A percentile compares a stretch with the other conserved stretches of the same genome.
phyloP scores from a whole-genome alignment of 2,329 filamentous ascomycete species.

The Trichoderma asperellum region DNA sequence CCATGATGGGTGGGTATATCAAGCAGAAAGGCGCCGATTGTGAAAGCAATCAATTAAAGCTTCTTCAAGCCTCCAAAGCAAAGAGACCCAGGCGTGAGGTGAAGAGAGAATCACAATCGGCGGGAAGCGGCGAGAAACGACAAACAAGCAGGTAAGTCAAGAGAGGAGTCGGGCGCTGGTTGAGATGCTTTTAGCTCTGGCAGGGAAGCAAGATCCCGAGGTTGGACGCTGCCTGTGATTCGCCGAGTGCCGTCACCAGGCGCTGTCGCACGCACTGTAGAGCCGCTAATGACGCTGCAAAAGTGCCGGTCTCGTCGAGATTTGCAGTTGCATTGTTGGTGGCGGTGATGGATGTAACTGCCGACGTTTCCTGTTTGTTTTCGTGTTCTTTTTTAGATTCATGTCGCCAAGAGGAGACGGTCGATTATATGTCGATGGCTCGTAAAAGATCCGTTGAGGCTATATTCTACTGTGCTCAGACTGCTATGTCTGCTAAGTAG shows the following conservation, averaged over 20 bases:
- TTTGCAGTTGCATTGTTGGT: slow-evolving; percentile 5
- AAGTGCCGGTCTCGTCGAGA: background rate
- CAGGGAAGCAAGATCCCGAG: slow-evolving; percentile 22
- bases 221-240: slow-evolving; percentile 24
- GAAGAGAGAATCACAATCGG: background rate
- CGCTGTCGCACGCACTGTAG: slow-evolving; percentile 19
- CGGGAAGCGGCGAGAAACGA: background rate
- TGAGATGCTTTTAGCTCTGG: slow-evolving; percentile 9
- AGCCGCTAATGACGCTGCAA: slow-evolving; percentile 16
- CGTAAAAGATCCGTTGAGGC: too few relatives aligned
- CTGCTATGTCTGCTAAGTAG: background rate
- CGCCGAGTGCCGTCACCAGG: slow-evolving; percentile 22
- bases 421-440: too few relatives aligned
- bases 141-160: slow-evolving; percentile 2
- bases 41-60: background rate
- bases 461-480: background rate
- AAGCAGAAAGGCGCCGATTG: background rate
- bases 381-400: background rate
- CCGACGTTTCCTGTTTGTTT: background rate
- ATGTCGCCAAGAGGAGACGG: too few relatives aligned
- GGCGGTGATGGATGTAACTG: background rate
- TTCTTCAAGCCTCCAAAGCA: background rate
- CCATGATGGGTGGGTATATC: slow-evolving; percentile 45
- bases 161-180: slow-evolving; percentile 9
- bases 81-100: background rate